Base-by-base conservation (phyloP, 345 rosid species). In the Populus pruinosa region DNA sequence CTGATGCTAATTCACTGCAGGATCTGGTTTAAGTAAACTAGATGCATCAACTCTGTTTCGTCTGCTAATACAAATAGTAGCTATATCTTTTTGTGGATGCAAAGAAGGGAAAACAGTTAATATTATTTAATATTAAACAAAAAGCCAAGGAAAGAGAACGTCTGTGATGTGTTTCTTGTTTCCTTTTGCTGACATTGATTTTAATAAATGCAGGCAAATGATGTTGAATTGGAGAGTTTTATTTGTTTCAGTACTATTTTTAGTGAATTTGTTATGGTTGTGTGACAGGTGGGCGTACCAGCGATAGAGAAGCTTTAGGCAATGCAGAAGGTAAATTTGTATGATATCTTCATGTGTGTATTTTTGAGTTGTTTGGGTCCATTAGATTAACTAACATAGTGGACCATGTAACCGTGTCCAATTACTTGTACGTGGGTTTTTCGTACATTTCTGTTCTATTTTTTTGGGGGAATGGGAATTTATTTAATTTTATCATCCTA, bases 281-380 rank as follows among this genome's bases (percentile, higher is more conserved):
- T 77, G 67, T 82, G 70, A 1, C 88, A 88, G 93, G 90, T 71
- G 62, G 79, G 72, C 82, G 47, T 63, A 67, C 67, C 65, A 66
- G 76, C 69, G 87, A 81, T 69, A 85, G 83, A 65, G 86, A 82
- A 75, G 89, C 86, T 41, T 70, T 78, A 18, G 86, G 85, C 76
- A 88, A 83, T 77, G 23, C 71, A 63, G 90, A 85, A 85, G 95
- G 95, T 91, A 76, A 79, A 50, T 70, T 67, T 55, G 18, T 21
- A 64, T 65, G 6, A 23, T 63, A 31, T 74, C 21, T 13, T 71
- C 18, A 23, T 18, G 23, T 20, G 49, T 16, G 1, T 72, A 23
- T 9, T 59, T 59, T n/a, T 10, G 11, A 59, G 29, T 4, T 59
- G 64, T 23, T n/a, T 23, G 64, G 64, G 64, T 4, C 16, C 12